These are phyloP conservation scores for Pythium oligandrum DNA, from an alignment of 352 stramenopile species.

Conservation along the genomic window DNA sequence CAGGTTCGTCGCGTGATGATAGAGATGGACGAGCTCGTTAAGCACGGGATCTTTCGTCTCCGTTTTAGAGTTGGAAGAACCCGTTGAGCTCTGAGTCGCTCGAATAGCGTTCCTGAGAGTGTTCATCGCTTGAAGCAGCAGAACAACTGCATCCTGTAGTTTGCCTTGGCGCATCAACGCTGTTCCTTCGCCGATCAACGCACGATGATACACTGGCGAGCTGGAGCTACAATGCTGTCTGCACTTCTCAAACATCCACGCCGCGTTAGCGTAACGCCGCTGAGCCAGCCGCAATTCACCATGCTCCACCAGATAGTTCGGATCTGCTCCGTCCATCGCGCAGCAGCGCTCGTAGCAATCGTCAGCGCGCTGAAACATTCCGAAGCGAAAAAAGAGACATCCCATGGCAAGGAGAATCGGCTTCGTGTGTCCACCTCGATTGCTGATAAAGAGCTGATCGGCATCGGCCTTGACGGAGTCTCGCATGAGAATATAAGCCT, in stretches of 20 bases:
- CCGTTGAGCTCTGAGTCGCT: not conserved
- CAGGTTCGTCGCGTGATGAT: constrained; percentile 37
- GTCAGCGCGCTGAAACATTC: constrained; percentile 50
- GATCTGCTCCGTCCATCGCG: constrained; percentile 22
- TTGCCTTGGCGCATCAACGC: constrained; percentile 37
- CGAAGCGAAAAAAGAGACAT: constrained; percentile 44
- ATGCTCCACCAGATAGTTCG: constrained; percentile 45
- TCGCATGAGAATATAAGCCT: constrained; percentile 25
- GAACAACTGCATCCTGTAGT: constrained; percentile 29
- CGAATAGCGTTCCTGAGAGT: constrained; percentile 25
- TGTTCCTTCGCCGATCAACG: constrained; percentile 38
- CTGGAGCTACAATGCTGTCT: constrained; percentile 16
- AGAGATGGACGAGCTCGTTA: constrained; percentile 23
- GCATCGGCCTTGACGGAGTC: constrained; percentile 27
- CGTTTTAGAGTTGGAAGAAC: too few relatives aligned
- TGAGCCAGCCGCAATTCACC: constrained; percentile 42
- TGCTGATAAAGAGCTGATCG: constrained; percentile 30
- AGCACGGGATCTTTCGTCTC: not conserved
- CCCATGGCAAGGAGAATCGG: constrained; percentile 37
- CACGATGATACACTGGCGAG: constrained; percentile 31
- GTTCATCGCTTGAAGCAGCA: constrained; percentile 38
- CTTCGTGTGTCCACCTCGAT: constrained; percentile 28
- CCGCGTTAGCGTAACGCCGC: constrained; percentile 27
- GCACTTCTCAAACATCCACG: constrained; percentile 38
- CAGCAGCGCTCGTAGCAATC: constrained; percentile 34